Conservation (phyloP, 306 rosid genomes). For the Inga leiocalycina region DNA sequence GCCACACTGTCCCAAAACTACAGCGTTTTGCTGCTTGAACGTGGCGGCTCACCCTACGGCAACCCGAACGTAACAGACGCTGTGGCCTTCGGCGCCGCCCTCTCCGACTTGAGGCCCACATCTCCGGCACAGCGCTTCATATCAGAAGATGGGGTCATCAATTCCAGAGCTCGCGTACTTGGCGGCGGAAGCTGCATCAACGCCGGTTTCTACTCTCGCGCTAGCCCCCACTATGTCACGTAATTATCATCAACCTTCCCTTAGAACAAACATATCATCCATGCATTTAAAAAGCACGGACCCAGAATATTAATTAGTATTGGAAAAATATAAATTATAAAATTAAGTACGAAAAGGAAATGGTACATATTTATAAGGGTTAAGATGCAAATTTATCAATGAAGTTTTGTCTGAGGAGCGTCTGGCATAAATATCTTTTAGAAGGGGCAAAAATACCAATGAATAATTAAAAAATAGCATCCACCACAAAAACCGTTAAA, state of each 20-base stretch:
- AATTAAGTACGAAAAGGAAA: no score
- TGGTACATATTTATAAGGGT: no score
- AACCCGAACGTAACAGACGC: slow-evolving; percentile 66
- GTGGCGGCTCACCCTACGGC: slow-evolving; percentile 82
- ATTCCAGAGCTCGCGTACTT: slow-evolving; percentile 69
- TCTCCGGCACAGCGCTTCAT: slow-evolving; percentile 83
- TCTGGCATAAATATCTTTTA: no score
- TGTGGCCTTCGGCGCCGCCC: slow-evolving; percentile 60
- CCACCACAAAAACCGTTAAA: no score
- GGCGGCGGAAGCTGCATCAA: slow-evolving; percentile 81
- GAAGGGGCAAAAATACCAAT: no score
- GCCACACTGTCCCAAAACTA: slow-evolving; percentile 72
- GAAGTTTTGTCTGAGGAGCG: no score
- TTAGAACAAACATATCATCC: neutral
- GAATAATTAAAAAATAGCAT: no score
- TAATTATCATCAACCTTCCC: slow-evolving; percentile 5
- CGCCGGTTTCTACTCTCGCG: slow-evolving; percentile 83
- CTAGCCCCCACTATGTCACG: slow-evolving; percentile 53
- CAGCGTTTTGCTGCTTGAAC: slow-evolving; percentile 72
- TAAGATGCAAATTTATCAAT: no score
- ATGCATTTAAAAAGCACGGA: neutral
- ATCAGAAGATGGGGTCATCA: slow-evolving; percentile 83
- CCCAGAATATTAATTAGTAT: no score
- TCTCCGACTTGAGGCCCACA: slow-evolving; percentile 61
- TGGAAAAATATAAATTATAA: no score